Conservation (phyloP, 2,329 filamentous ascomycete genomes). For the Diaporthe velutina region DNA sequence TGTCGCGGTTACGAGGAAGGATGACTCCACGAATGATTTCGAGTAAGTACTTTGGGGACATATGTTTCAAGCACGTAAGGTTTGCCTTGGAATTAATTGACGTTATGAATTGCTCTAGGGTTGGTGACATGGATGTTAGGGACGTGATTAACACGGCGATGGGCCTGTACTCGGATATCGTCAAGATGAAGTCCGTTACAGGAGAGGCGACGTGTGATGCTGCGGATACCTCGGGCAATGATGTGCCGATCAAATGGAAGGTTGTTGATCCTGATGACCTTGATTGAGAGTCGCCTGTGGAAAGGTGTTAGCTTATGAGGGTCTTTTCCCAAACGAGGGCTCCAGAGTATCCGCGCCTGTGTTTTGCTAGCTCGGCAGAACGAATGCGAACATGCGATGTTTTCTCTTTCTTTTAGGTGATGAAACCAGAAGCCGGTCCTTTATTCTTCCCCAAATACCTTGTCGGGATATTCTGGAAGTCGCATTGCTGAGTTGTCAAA, state of each 20-base stretch:
- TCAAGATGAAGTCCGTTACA: background rate
- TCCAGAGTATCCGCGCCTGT: background rate
- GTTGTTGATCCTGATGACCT: constrained; percentile 5
- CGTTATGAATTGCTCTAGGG: background rate
- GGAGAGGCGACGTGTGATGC: background rate
- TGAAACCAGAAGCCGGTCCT: background rate
- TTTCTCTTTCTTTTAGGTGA: background rate
- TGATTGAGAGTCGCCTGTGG: background rate
- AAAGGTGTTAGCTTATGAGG: background rate
- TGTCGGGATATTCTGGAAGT: too few species aligned
- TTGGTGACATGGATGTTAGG: constrained; percentile 14
- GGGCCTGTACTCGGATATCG: rapidly evolving
- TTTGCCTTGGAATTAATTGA: background rate
- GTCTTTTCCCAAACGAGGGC: background rate
- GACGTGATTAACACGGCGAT: background rate
- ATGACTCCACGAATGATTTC: background rate
- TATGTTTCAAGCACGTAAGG: rapidly evolving
- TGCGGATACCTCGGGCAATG: background rate
- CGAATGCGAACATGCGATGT: background rate
- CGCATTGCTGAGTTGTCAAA: background rate
- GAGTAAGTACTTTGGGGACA: background rate
- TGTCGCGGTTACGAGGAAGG: background rate
- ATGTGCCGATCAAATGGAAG: constrained; percentile 5
- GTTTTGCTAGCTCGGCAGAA: background rate
- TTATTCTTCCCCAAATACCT: too few species aligned